These are phyloP conservation scores for Byssoonygena ceratinophila DNA, from an alignment of 2,329 filamentous ascomycete species.

Conservation along the genomic window DNA sequence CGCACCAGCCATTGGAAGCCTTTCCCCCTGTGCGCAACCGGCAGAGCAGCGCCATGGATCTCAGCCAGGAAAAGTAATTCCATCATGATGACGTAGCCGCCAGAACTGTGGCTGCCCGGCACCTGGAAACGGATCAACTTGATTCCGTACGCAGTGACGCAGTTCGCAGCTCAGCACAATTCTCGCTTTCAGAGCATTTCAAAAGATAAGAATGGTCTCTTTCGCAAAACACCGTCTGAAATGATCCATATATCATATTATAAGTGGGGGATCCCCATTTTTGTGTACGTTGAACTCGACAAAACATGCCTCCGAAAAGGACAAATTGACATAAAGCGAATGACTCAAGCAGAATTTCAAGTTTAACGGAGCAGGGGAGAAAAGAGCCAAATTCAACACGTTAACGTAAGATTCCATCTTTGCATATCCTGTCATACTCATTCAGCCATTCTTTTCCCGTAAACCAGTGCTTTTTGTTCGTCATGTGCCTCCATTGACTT, in stretches of 20 bases:
- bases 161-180: background rate
- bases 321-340: background rate
- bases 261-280: background rate
- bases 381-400: background rate
- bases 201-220: no score
- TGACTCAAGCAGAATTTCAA: background rate
- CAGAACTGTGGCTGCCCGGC: background rate
- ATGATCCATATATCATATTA: background rate
- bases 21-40: background rate
- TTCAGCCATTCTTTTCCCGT: constrained; percentile 7
- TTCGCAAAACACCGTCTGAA: no score
- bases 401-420: background rate
- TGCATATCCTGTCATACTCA: constrained; percentile 6
- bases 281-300: background rate
- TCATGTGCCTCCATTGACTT: constrained; percentile 15
- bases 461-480: constrained; percentile 1
- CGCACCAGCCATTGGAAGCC: background rate
- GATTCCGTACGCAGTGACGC: background rate
- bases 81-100: constrained; percentile 1
- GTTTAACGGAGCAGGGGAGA: background rate
- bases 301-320: background rate
- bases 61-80: background rate
- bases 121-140: background rate
- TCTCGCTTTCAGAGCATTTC: background rate
- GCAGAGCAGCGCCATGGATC: background rate